Percentiles rank a stretch among this genome's conserved stretches.
phyloP scores from a whole-genome alignment of 2,329 filamentous ascomycete genomes.

The Arthrocladium fulminans region DNA sequence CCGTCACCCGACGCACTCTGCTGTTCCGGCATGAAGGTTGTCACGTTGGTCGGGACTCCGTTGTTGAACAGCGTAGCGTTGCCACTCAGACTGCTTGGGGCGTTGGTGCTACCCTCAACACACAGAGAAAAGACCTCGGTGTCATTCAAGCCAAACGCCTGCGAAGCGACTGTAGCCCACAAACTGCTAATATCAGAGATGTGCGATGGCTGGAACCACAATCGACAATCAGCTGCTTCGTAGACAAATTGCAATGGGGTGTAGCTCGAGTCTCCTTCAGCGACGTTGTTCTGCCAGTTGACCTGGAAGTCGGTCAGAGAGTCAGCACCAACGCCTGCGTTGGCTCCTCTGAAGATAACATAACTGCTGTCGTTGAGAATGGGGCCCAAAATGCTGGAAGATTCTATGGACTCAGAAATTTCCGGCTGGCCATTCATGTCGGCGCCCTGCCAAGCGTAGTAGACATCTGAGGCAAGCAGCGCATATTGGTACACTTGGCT shows the following conservation, averaged over 20 bases:
- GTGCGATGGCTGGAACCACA: constrained; percentile 11
- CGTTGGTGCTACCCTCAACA: constrained; percentile 12
- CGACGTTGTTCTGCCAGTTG: constrained; percentile 40
- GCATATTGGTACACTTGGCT: constrained; percentile 3
- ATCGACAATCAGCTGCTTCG: constrained; percentile 51
- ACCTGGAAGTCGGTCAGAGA: constrained; percentile 25
- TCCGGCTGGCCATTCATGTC: neutral
- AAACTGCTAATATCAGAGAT: constrained; percentile 4
- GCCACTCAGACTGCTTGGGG: constrained; percentile 14
- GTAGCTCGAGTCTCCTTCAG: constrained; percentile 33
- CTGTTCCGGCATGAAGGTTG: constrained; percentile 8
- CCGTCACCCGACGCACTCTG: neutral
- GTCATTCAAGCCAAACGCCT: constrained; percentile 10
- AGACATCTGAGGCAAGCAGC: neutral
- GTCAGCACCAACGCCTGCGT: neutral
- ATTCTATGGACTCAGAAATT: neutral
- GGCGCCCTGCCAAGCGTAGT: neutral
- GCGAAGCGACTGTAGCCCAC: constrained; percentile 11
- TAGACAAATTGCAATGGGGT: constrained; percentile 52
- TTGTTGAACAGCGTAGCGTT: constrained; percentile 13
- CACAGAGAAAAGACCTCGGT: constrained; percentile 5
- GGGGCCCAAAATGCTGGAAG: neutral
- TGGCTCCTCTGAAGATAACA: constrained; percentile 1
- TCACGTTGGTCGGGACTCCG: constrained; percentile 12
- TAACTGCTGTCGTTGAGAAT: constrained; percentile 1